Base-by-base conservation (phyloP, 352 stramenopile species). In the Phytophthora europaea region DNA sequence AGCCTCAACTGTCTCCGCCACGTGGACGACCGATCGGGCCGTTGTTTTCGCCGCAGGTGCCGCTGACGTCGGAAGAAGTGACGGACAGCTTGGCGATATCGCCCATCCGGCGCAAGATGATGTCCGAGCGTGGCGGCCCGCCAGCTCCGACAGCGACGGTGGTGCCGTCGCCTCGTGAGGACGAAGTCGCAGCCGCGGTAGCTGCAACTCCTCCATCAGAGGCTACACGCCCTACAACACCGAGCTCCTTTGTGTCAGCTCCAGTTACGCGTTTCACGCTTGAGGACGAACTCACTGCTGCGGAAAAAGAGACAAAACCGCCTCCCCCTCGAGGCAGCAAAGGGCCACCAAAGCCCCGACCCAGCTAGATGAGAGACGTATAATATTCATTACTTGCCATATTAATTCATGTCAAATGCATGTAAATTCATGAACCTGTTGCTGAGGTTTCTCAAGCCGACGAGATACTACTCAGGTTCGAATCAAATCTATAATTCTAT, bases 101-200 rank as follows among this genome's bases (percentile, higher is more conserved):
- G 3, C 81, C 80, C 1, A 83, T 86, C 9, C 62, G 80, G 57
- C 73, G 67, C 15, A 88, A 85, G 65, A 88, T 88, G 82, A 75
- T 87, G 75, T 61, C 70, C 8, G 60, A 72, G 18, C 57, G 65
- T 12, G 79, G 70, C 12, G 23, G 38, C 1, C 40, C 57, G 20
- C 36, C 64, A 6, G 58, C 28, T 10, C n/a, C 77, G 7, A 62
- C 59, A 2, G 47, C 57, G 3, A 15, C 68, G 28, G 57, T 72
- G 3, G 74, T 85, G 7, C 47, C 62, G 15, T 88, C 83, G 3
- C 80, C 83, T 18, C 80, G 83, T 1, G 80, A 79, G 40, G 81
- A 89, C 28, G 73, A 89, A 67, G 76, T 88, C 4, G 65, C 71
- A 40, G 78, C 73, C 0, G 75, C 61, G 38, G 57, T 64, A 22